phyloP scores from a whole-genome alignment of 768 basidiomycete genomes.

The button mushroom (Agaricus bisporus) region DNA sequence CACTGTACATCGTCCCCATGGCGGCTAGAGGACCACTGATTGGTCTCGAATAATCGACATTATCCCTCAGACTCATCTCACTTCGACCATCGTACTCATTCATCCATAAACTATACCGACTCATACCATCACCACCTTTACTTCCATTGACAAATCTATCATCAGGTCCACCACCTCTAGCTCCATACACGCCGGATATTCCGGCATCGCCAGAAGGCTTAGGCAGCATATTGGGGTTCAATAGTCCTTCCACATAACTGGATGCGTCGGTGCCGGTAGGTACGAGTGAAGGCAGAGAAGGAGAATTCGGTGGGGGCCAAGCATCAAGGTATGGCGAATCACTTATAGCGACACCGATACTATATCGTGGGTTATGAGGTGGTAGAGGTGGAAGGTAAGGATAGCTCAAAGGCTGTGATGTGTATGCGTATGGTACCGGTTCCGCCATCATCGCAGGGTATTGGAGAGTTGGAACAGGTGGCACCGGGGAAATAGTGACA shows the following conservation, averaged over 20 bases:
- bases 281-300: constrained; percentile 21
- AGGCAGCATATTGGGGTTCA: constrained; percentile 20
- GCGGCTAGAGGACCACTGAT: constrained; percentile 21
- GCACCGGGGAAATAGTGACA: constrained; percentile 8
- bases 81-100: constrained; percentile 20
- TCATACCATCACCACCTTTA: background rate
- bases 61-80: constrained; percentile 29
- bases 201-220: background rate
- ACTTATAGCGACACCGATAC: background rate
- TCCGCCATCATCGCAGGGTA: background rate
- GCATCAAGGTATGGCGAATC: constrained; percentile 6
- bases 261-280: constrained; percentile 24
- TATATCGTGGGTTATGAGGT: background rate
- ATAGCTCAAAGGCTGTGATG: background rate
- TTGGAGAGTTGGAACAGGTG: background rate
- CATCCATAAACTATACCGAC: constrained; percentile 13
- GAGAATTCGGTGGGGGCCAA: constrained; percentile 23
- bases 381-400: background rate
- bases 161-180: background rate
- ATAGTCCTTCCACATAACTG: constrained; percentile 21
- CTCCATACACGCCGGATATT: background rate
- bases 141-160: background rate
- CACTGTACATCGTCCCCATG: constrained; percentile 16
- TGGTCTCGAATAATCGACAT: constrained; percentile 34
- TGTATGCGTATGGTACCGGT: background rate